These are phyloP conservation scores for Gorgonomyces haynaldii DNA, from an alignment of 192 early-diverging fungal species.

Conservation along the genomic window DNA sequence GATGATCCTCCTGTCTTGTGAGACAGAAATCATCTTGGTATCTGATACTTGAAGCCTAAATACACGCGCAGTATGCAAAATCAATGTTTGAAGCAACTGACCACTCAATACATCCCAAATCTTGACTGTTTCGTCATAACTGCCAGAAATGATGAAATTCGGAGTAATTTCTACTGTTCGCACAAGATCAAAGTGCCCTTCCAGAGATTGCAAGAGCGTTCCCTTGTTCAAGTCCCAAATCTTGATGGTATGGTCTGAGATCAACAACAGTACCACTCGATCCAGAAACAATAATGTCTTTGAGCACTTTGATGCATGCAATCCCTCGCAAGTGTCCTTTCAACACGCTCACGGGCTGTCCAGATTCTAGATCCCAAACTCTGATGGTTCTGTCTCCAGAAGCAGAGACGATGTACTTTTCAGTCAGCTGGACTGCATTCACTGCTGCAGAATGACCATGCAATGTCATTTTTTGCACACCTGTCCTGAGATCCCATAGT, in stretches of 20 bases:
- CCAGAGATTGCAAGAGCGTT: slow-evolving; percentile 12
- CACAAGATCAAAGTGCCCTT: slow-evolving; percentile 26
- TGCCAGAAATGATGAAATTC: slow-evolving; percentile 27
- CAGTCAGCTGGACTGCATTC: slow-evolving; percentile 75
- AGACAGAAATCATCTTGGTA: no score
- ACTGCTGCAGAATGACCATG: slow-evolving; percentile 85
- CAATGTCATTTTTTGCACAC: slow-evolving; percentile 50
- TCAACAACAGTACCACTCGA: no score
- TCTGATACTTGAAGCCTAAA: no score
- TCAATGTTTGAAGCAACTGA: no score
- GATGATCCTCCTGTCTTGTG: no score
- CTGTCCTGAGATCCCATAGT: slow-evolving; percentile 55
- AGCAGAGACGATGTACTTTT: slow-evolving; percentile 54
- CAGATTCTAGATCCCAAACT: slow-evolving; percentile 22
- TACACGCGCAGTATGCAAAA: no score
- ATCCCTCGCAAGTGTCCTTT: slow-evolving; percentile 27
- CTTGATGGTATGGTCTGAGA: slow-evolving; percentile 25
- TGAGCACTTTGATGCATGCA: slow-evolving; percentile 21
- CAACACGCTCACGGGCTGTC: slow-evolving; percentile 12
- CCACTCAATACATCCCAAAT: slow-evolving; percentile 67
- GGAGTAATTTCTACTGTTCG: slow-evolving; percentile 31
- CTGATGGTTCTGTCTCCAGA: neutral
- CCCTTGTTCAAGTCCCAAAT: slow-evolving; percentile 23
- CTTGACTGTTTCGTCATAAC: slow-evolving; percentile 34
- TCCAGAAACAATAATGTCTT: slow-evolving; percentile 19